phyloP scores from a whole-genome alignment of 2,329 filamentous ascomycete genomes.

The Alternaria sp. region DNA sequence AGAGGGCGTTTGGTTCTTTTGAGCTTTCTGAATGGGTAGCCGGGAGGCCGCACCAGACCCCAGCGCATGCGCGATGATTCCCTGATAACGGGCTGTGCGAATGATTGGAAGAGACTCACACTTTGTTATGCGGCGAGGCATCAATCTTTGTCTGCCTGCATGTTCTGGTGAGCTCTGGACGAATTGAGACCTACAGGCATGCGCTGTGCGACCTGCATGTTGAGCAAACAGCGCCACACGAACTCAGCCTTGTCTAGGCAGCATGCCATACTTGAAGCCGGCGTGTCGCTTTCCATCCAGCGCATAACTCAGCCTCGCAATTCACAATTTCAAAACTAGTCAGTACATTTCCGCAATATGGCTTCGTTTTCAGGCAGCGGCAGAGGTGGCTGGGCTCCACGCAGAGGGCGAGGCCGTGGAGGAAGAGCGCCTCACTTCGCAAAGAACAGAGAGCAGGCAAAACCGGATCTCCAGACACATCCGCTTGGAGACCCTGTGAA shows the following conservation, averaged over 20 bases:
- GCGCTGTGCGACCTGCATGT: slow-evolving; percentile 25
- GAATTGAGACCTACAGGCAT: slow-evolving; percentile 20
- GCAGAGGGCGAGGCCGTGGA: slow-evolving; percentile 24
- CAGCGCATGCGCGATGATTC: slow-evolving; percentile 10
- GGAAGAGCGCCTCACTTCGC: slow-evolving; percentile 13
- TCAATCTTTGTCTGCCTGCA: slow-evolving; percentile 22
- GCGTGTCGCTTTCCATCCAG: not conserved
- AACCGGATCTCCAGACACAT: slow-evolving; percentile 33
- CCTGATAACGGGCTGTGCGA: slow-evolving; percentile 25
- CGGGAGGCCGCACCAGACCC: slow-evolving; percentile 7
- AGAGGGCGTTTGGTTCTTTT: not conserved
- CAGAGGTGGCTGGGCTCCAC: slow-evolving; percentile 34
- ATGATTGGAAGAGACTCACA: slow-evolving; percentile 31
- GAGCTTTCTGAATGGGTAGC: not conserved
- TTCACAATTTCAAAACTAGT: not conserved
- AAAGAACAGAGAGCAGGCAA: slow-evolving; percentile 14
- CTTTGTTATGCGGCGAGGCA: slow-evolving; percentile 19
- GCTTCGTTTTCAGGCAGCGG: slow-evolving; percentile 5
- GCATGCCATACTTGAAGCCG: slow-evolving; percentile 13
- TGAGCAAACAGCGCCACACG: slow-evolving; percentile 27
- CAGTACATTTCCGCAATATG: not conserved
- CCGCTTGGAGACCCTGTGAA: slow-evolving; percentile 40
- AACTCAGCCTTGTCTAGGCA: slow-evolving; percentile 37
- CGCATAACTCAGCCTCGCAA: not conserved
- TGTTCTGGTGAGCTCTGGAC: slow-evolving; percentile 14